Base-by-base conservation (phyloP, 2,329 filamentous ascomycete species). In the Cercospora beticola region DNA sequence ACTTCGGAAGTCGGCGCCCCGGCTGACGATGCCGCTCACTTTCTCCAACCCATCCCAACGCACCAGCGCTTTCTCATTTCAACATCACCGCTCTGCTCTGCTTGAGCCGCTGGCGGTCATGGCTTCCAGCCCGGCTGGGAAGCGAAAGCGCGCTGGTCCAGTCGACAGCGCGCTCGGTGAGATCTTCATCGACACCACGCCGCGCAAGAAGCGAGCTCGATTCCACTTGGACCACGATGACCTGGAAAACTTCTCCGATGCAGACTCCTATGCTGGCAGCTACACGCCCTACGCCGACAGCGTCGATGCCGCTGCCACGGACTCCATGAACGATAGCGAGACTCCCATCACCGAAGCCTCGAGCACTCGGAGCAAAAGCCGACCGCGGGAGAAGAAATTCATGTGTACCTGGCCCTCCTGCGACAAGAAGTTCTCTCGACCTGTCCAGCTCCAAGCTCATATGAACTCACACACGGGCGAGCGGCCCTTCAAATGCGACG, bases 381-480 rank as follows among this genome's bases (percentile, higher is more conserved):
- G 71, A 31, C 87, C 85, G 70, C 52, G 92, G 88, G 77, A 84
- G 68, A 97, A 96, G 83, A 93, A 88, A 5, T 89, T 93, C 71
- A 82, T 84, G 65, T 97, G 94, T 81, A 88, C 90, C 0, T 90
- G 88, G 78, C 86, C 89, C 10, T 87, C 85, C 71, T 98, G 94
- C 78, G 81, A 83, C 67, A 96, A 96, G 81, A 89, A 90, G 6
- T 98, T 95, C 83, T 97, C 97, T 79, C 89, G 94, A 3, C 93
- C 93, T 0, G 91, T 91, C 36, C 88, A 92, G 30, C 85, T 97
- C 4, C 85, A 90, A 68, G 89, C 92, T 68, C 94, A 98, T 76
- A 81, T 94, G 26, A 87, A 93, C 71, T 93, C 91, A 0, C 94
- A 98, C 79, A 94, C 88, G 64, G 93, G 94, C 73, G 92, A 94